Percentiles rank a stretch among this genome's conserved stretches.
Evolutionary conservation across 2,329 filamentous ascomycete species (phyloP).

Genomic region (Trichoderma gracile): DNA sequence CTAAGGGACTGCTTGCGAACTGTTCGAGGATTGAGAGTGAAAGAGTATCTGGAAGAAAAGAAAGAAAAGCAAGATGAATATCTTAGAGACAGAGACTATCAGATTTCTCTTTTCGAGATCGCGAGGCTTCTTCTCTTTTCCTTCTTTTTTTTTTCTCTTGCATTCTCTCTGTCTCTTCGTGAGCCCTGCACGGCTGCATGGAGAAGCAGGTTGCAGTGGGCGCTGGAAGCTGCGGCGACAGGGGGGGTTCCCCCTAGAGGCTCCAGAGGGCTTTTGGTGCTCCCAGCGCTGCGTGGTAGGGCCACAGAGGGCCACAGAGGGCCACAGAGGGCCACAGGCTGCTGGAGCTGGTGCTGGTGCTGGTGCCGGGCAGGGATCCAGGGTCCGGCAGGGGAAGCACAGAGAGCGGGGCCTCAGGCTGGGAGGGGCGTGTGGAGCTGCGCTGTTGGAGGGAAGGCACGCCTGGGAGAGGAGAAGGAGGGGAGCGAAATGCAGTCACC

Average conservation of each 20-base stretch:
- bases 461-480: background rate
- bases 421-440: conserved; percentile 12
- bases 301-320: background rate
- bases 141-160: too few species aligned
- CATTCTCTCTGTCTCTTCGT: too few species aligned
- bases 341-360: background rate
- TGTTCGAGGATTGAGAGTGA: too few species aligned
- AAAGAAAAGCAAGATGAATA: background rate
- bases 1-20: background rate
- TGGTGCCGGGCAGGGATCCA: conserved; percentile 20
- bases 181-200: conserved; percentile 22
- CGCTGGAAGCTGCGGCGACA: conserved; percentile 21
- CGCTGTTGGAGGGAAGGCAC: conserved; percentile 6
- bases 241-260: conserved; percentile 15
- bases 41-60: too few species aligned
- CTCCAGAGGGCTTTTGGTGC: background rate
- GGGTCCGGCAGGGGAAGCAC: conserved; percentile 21
- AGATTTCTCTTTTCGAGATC: background rate
- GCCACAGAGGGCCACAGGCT: background rate
- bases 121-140: too few species aligned
- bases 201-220: background rate
- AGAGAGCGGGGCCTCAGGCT: conserved; percentile 3
- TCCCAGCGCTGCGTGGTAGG: background rate
- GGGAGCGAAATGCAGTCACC: conserved; percentile 1
- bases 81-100: background rate